These are phyloP conservation scores for Kluyveromyces dobzhanskii DNA, from an alignment of 805 yeast species.

Conservation along the genomic window DNA sequence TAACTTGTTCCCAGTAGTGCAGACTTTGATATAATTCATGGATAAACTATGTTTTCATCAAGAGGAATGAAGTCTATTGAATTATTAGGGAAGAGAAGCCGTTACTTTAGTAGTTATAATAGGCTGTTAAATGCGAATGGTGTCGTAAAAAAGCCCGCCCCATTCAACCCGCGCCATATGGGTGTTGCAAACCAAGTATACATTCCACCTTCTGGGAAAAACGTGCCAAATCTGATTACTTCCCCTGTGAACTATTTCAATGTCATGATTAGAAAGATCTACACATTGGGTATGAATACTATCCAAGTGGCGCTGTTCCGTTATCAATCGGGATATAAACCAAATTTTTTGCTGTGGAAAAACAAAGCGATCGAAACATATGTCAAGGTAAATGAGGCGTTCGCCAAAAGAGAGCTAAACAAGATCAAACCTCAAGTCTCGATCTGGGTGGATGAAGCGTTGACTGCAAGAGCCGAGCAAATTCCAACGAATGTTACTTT, in stretches of 20 bases:
- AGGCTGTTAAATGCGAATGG: not conserved
- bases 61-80: not conserved
- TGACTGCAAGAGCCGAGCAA: constrained; percentile 41
- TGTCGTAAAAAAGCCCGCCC: constrained; percentile 9
- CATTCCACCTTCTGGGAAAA: constrained; percentile 42
- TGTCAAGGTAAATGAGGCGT: constrained; percentile 72
- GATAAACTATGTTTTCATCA: too few species aligned
- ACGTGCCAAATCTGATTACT: constrained; percentile 35
- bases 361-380: constrained; percentile 73
- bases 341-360: constrained; percentile 70
- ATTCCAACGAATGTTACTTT: constrained; percentile 52
- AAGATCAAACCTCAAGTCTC: constrained; percentile 40
- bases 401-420: constrained; percentile 52
- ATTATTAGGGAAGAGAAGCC: not conserved
- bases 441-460: constrained; percentile 55
- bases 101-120: not conserved
- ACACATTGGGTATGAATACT: constrained; percentile 60
- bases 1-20: too few species aligned
- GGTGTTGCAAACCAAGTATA: constrained; percentile 38
- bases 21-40: too few species aligned
- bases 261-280: constrained; percentile 50
- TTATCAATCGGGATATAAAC: constrained; percentile 58
- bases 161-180: constrained; percentile 33
- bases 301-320: constrained; percentile 59
- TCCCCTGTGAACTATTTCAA: constrained; percentile 37